Evolutionary conservation across 164 flowering plant species (phyloP).

Genomic region (Vitis labrusca): DNA sequence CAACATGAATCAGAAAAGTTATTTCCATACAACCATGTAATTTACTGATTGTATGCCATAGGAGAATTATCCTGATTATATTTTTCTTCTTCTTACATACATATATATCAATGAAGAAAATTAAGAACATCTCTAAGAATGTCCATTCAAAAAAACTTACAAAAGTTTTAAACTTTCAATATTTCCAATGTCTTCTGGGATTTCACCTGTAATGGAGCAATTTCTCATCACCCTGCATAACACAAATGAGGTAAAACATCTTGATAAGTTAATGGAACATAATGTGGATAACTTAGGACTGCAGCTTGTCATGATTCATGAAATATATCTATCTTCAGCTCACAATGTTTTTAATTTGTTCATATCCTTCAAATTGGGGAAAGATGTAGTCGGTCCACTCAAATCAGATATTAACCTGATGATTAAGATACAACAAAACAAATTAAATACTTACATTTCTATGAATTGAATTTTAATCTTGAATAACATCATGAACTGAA

Average conservation of each 20-base stretch:
- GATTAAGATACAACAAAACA: constrained; percentile 9
- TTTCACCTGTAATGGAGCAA: constrained; percentile 57
- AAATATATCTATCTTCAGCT: constrained; percentile 30
- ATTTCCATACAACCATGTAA: no score
- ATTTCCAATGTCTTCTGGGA: constrained; percentile 55
- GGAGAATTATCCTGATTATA: no score
- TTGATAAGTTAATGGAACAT: not conserved
- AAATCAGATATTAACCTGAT: constrained; percentile 57
- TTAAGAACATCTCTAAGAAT: no score
- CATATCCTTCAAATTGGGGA: constrained; percentile 55
- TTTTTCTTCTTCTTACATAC: no score
- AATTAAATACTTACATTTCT: not conserved
- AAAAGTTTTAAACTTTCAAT: constrained; percentile 31
- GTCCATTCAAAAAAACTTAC: constrained; percentile 40
- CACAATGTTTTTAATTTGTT: constrained; percentile 42
- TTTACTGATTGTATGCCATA: no score
- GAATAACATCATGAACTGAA: not conserved
- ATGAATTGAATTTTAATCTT: not conserved
- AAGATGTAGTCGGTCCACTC: constrained; percentile 34
- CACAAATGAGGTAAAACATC: not conserved
- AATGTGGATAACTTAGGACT: not conserved
- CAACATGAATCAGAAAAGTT: not conserved
- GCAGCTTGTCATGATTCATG: not conserved
- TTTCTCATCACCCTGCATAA: constrained; percentile 63
- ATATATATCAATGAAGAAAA: no score